Base-by-base conservation (phyloP, 1,284 basidiomycete species). In the Cystobasidium sp. region DNA sequence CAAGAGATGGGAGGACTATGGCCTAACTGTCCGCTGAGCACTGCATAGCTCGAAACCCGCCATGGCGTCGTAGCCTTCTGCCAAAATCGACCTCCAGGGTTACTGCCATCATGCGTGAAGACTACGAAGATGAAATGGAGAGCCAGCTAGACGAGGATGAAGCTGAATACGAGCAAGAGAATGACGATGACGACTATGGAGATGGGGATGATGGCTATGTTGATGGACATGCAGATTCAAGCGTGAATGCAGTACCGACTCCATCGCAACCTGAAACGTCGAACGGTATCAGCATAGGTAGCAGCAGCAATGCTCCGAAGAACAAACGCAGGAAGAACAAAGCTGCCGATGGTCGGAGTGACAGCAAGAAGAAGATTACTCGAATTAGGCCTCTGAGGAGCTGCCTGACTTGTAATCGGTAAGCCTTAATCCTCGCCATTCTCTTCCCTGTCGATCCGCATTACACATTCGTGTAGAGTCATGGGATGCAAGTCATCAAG, bases 361-460 rank as follows among this genome's bases (percentile, higher is more conserved):
- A n/a, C 24, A 52, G n/a, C 10, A 71, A 64, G 61, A 71, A 51
- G 69, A 71, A 71, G 49, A 71, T 71, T 47, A 62, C 47, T 18
- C 44, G 69, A 10, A 46, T 71, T 10, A 59, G 69, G n/a, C 69
- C 69, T 47, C 51, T 71, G 59, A 62, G 69, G n/a, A 62, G 58
- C 39, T 71, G 69, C 51, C n/a, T 71, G 31, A 58, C 44, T 37
- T 71, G 69, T 51, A 71, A 71, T 49, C 24, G 51, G 66, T 58
- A 20, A 47, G 61, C 47, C 59, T 12, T 18, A 39, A 1, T 22
- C 10, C 10, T 39, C 20, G 1, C 20, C 47, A 51, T 51, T 1
- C 47, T 31, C 31, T 31, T 31, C 31, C 5, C 47, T 6, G 47
- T 51, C 47, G 20, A 51, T 51, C 47, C 20, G 47, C 47, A 51